Evolutionary conservation across 2,329 filamentous ascomycete species (phyloP), one percentile per base, ranked within the genome.

Genomic region (Chrysosporium keratinophilum): DNA sequence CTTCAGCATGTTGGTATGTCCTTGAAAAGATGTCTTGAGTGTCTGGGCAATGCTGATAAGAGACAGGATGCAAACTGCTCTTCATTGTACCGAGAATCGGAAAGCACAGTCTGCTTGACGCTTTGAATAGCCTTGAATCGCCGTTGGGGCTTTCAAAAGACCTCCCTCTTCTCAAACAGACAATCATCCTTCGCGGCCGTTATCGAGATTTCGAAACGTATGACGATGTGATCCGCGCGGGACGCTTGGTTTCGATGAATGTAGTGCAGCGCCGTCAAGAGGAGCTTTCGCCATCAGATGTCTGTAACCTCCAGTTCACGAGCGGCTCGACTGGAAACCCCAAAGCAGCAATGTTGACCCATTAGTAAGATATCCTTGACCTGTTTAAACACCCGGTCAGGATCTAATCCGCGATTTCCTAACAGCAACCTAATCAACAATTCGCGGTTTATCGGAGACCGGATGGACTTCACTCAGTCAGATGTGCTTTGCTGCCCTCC

Each of bases 401-500:
- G n/a, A 31, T 6, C 17, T 17, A 37, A 23, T 3, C 20, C 54
- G 49, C 5, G 45, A 39, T 45, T 31, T 40, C 19, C 33, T 15
- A 33, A 45, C n/a, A 73, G 71, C 54, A 71, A 71, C 43, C 54
- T 69, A 2, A 62, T 82, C 62, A 85, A 85, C 66, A 85, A 85
- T 65, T 77, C 81, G 6, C 78, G 82, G 31, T 85, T 85, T 69
- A 83, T 85, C 48, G 86, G 85, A 52, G 84, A 88, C 67, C 79
- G 85, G 42, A 85, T 89, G 83, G 76, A 79, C 5, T 75, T 91
- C 14, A 82, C 79, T 0, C 70, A 78, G 2, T 72, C 75, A 44
- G 85, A 90, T 63, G 74, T 83, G 6, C 75, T 93, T 10, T 91
- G 87, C 73, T 93, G 87, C 66, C 87, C 87, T 2, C 87, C 87